phyloP scores from a whole-genome alignment of 164 flowering plant species.

The Echeveria elegans region DNA sequence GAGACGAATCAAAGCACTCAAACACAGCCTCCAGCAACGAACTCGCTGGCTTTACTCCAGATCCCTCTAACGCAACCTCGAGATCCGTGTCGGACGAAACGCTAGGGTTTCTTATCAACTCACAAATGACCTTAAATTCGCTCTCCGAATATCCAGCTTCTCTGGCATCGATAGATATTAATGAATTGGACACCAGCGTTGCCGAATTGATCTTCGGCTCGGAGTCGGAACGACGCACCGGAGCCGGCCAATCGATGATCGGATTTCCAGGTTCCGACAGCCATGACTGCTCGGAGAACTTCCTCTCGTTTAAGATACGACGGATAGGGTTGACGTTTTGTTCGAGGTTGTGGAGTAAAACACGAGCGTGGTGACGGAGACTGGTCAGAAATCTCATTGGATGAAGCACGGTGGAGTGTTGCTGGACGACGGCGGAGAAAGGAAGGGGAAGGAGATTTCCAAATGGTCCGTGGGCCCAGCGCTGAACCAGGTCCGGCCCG shows the following conservation, averaged over 20 bases:
- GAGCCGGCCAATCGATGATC: not conserved
- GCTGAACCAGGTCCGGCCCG: too few relatives aligned
- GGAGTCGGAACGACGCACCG: too few relatives aligned
- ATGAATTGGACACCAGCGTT: not conserved
- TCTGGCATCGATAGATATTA: slow-evolving; percentile 10
- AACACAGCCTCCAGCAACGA: slow-evolving; percentile 30
- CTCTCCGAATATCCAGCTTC: slow-evolving; percentile 12
- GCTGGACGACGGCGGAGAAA: not conserved
- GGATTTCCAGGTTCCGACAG: slow-evolving; percentile 17
- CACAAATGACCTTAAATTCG: slow-evolving; percentile 26
- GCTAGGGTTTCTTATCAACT: slow-evolving; percentile 25
- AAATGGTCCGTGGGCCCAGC: too few relatives aligned
- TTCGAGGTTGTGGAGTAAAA: not conserved
- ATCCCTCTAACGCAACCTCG: slow-evolving; percentile 33
- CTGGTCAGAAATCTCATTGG: not conserved
- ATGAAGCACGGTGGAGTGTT: not conserved
- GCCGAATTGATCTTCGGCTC: not conserved
- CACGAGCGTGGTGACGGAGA: not conserved
- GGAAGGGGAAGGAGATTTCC: not conserved
- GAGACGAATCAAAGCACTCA: slow-evolving; percentile 45
- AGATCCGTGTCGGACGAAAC: slow-evolving; percentile 28
- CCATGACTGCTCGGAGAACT: slow-evolving; percentile 16
- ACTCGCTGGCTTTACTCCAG: slow-evolving; percentile 31
- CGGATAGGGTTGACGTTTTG: not conserved
- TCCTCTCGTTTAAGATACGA: not conserved